These are phyloP conservation scores for Lyophyllum shimeji DNA, from an alignment of 768 basidiomycete genomes.

Conservation along the genomic window DNA sequence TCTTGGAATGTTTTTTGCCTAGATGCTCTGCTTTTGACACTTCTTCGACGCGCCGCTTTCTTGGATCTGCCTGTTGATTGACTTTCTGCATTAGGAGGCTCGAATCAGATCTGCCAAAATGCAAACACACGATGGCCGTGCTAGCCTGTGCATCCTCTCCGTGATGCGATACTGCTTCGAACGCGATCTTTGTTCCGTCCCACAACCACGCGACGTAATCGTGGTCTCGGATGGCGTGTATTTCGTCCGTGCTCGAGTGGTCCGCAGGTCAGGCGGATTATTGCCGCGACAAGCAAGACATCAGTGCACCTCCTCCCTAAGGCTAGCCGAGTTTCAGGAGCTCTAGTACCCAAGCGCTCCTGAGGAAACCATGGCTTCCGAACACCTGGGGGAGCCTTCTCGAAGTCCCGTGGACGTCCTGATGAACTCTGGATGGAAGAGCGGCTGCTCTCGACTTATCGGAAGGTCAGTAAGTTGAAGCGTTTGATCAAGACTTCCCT, in stretches of 20 bases:
- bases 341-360: neutral
- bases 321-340: neutral
- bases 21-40: neutral
- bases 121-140: slow-evolving; percentile 10
- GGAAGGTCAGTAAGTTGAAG: neutral
- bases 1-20: neutral
- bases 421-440: neutral
- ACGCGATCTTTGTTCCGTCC: slow-evolving; percentile 10
- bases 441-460: neutral
- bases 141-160: neutral
- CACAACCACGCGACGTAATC: slow-evolving; percentile 12
- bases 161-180: slow-evolving; percentile 6
- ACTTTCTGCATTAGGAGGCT: neutral
- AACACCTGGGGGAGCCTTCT: neutral
- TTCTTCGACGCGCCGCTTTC: neutral
- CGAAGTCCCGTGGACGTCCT: neutral
- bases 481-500: neutral
- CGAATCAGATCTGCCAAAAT: slow-evolving; percentile 7
- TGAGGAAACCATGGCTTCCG: neutral
- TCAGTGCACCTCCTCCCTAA: slow-evolving; percentile 3
- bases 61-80: neutral
- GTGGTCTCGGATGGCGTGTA: neutral
- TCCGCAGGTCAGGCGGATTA: neutral
- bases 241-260: neutral
- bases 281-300: neutral